Conservation (phyloP, 352 stramenopile species). For the Phytopythium vexans region DNA sequence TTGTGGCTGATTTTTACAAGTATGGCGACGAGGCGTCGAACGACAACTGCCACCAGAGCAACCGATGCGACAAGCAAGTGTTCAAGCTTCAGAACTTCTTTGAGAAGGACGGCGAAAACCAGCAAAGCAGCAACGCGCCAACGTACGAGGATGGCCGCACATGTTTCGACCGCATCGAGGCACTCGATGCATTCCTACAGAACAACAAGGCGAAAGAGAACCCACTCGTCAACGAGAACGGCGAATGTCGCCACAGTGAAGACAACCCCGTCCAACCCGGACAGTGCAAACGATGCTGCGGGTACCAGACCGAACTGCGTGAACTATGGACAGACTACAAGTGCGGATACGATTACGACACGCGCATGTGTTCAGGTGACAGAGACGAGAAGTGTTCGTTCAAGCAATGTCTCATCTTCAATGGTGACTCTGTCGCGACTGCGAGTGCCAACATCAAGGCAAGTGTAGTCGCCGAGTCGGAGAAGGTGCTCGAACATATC, state of each 20-base stretch:
- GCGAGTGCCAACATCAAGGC: slow-evolving; percentile 30
- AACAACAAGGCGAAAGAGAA: slow-evolving; percentile 24
- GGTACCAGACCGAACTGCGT: slow-evolving; percentile 39
- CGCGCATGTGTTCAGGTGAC: slow-evolving; percentile 29
- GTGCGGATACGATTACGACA: slow-evolving; percentile 50
- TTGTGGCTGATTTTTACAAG: slow-evolving; percentile 34
- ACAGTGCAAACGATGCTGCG: slow-evolving; percentile 45
- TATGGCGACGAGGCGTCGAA: slow-evolving; percentile 39
- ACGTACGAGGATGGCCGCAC: slow-evolving; percentile 11
- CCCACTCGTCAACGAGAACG: slow-evolving; percentile 24
- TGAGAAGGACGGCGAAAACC: slow-evolving; percentile 4
- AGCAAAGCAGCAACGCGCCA: slow-evolving; percentile 10
- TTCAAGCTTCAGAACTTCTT: slow-evolving; percentile 48
- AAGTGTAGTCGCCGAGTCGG: slow-evolving; percentile 19
- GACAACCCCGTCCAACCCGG: slow-evolving; percentile 22
- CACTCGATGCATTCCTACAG: slow-evolving; percentile 22
- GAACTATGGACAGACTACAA: slow-evolving; percentile 67
- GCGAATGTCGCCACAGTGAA: slow-evolving; percentile 17
- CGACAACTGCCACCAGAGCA: slow-evolving; percentile 39
- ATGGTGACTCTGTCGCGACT: slow-evolving; percentile 47
- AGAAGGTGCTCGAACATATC: slow-evolving; percentile 36
- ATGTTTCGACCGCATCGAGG: slow-evolving; percentile 30
- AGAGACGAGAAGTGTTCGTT: slow-evolving; percentile 25
- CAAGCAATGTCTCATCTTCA: slow-evolving; percentile 55
- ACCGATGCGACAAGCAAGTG: slow-evolving; percentile 37